A percentile compares a stretch with the other conserved stretches of the same genome.
These are phyloP conservation scores for Coemansia sp. DNA, from an alignment of 192 early-diverging fungal species.

Conservation along the genomic window DNA sequence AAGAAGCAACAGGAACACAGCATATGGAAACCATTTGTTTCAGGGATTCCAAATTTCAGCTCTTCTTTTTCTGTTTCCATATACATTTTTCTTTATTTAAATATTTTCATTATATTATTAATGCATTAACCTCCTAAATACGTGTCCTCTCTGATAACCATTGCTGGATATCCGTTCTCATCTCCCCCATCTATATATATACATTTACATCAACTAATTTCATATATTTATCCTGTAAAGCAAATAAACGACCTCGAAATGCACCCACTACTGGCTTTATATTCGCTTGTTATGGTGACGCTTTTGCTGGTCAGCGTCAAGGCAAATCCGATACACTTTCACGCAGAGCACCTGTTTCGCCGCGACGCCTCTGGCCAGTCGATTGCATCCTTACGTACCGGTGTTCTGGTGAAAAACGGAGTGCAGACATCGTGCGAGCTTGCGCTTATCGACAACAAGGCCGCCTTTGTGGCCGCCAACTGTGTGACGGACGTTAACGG, in stretches of 20 bases:
- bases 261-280: neutral
- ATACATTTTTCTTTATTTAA: no score
- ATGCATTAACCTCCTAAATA: no score
- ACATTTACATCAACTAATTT: neutral
- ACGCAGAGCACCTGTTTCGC: no score
- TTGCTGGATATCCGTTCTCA: no score
- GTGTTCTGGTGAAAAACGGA: constrained; percentile 35
- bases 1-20: no score
- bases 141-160: no score
- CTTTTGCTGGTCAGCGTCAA: neutral
- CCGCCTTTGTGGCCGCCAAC: constrained; percentile 39
- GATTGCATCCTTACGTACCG: constrained; percentile 1
- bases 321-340: neutral
- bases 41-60: no score
- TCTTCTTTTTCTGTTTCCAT: no score
- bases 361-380: neutral
- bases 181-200: neutral
- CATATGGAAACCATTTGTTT: no score
- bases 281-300: neutral
- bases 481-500: constrained; percentile 28
- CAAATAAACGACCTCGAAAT: neutral
- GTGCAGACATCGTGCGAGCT: constrained; percentile 40
- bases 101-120: no score
- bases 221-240: neutral
- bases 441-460: constrained; percentile 34